These are phyloP conservation scores for Aspergillus sp. DNA, from an alignment of 2,329 filamentous ascomycete genomes.

Conservation along the genomic window DNA sequence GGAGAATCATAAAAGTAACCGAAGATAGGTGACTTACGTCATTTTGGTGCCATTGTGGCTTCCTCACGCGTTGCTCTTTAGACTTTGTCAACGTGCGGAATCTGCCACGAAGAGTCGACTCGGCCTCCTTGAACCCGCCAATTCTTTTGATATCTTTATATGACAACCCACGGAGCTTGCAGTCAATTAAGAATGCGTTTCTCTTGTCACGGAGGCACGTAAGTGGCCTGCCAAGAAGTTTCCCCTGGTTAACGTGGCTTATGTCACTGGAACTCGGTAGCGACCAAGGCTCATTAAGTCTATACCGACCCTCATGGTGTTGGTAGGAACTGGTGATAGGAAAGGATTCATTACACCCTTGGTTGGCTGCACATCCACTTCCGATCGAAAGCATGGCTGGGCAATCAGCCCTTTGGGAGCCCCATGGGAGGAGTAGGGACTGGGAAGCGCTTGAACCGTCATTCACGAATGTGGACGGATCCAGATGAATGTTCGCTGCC, in stretches of 20 bases:
- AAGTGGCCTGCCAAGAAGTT: conserved; percentile 7
- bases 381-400: not conserved
- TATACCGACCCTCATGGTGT: not conserved
- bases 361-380: not conserved
- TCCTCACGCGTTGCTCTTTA: conserved; percentile 49
- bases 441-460: conserved; percentile 2
- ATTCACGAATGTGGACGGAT: conserved; percentile 5
- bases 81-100: conserved; percentile 50
- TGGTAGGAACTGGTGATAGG: not conserved
- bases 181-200: conserved; percentile 45
- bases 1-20: not conserved
- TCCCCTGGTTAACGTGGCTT: not conserved
- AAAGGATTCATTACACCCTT: not conserved
- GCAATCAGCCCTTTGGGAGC: conserved; percentile 1
- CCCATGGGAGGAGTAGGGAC: not conserved
- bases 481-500: not conserved
- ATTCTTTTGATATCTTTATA: conserved; percentile 52
- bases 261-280: not conserved
- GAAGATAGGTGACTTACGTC: conserved; percentile 42
- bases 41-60: conserved; percentile 45
- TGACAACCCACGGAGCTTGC: conserved; percentile 45
- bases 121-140: conserved; percentile 48
- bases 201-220: conserved; percentile 27
- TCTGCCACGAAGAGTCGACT: conserved; percentile 51
- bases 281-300: conserved; percentile 2